phyloP scores from a whole-genome alignment of 2,329 filamentous ascomycete species.

The Chaetothyriales sp. region DNA sequence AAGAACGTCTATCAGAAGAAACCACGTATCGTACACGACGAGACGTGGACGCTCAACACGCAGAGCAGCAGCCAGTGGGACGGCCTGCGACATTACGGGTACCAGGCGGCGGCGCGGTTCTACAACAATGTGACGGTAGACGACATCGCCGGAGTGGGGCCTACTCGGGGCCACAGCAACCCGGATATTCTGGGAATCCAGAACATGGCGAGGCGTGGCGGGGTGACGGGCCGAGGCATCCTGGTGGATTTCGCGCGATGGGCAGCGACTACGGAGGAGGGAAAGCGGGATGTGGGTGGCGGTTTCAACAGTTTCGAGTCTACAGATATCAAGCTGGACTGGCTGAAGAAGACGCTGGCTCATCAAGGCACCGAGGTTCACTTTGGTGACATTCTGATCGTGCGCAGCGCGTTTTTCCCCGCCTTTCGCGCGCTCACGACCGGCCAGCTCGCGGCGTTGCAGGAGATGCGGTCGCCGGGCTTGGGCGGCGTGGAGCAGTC shows the following conservation, averaged over 20 bases:
- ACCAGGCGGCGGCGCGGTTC: conserved; percentile 14
- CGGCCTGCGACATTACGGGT: conserved; percentile 18
- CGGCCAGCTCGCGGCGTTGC: conserved; percentile 12
- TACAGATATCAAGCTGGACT: conserved; percentile 20
- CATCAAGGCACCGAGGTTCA: conserved; percentile 16
- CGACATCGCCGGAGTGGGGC: conserved; percentile 15
- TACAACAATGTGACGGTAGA: conserved; percentile 19
- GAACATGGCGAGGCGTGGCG: conserved; percentile 26
- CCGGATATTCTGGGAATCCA: conserved; percentile 16
- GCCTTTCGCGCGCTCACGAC: conserved; percentile 12
- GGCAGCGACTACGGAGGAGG: conserved; percentile 24
- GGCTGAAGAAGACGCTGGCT: conserved; percentile 15
- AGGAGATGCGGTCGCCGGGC: conserved; percentile 9
- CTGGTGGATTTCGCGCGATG: conserved; percentile 35
- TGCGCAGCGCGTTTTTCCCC: conserved; percentile 20
- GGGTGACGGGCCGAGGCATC: conserved; percentile 36
- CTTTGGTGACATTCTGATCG: conserved; percentile 20
- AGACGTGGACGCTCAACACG: conserved; percentile 20
- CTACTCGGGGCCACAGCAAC: conserved; percentile 5
- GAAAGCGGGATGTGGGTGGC: conserved; percentile 20
- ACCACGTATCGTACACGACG: conserved; percentile 18
- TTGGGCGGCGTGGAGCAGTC: conserved; percentile 23
- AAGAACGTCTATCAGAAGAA: conserved; percentile 22
- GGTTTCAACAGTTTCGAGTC: conserved; percentile 27
- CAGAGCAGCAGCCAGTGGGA: conserved; percentile 19